Conservation (phyloP, 2,329 filamentous ascomycete genomes). For the Daldinia sp. region DNA sequence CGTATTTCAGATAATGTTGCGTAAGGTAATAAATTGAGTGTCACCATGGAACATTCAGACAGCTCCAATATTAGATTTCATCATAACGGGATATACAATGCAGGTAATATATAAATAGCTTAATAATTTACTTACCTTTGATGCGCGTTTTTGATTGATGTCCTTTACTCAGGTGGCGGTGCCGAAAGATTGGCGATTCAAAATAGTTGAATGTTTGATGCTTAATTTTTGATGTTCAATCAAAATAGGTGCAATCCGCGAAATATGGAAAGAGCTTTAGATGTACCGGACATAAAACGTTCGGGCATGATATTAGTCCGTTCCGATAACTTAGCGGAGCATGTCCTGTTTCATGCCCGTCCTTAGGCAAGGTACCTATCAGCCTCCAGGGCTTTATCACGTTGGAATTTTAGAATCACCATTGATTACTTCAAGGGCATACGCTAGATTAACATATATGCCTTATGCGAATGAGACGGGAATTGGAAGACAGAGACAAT, state of each 20-base stretch:
- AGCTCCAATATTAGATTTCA: conserved; percentile 76
- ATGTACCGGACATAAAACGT: neutral
- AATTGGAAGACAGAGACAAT: too few relatives aligned
- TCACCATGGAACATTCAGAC: conserved; percentile 73
- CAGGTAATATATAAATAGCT: neutral
- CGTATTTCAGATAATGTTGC: conserved; percentile 55
- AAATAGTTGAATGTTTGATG: neutral
- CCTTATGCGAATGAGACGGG: too few relatives aligned
- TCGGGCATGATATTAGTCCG: too few relatives aligned
- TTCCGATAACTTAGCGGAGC: too few relatives aligned
- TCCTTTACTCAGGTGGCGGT: neutral
- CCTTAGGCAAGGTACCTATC: too few relatives aligned
- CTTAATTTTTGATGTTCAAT: neutral
- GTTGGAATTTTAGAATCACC: too few relatives aligned
- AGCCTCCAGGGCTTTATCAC: too few relatives aligned
- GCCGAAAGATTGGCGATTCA: neutral
- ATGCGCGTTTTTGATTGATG: neutral
- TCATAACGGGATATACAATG: conserved; percentile 33
- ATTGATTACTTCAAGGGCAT: too few relatives aligned
- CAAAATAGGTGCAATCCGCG: neutral
- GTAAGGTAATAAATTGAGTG: conserved; percentile 63
- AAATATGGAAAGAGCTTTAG: too few relatives aligned
- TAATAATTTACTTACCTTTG: conserved; percentile 21
- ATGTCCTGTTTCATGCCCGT: too few relatives aligned
- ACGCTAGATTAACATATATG: too few relatives aligned